Evolutionary conservation across 768 basidiomycete genomes (phyloP).

Genomic region (Botryobasidium botryosum): DNA sequence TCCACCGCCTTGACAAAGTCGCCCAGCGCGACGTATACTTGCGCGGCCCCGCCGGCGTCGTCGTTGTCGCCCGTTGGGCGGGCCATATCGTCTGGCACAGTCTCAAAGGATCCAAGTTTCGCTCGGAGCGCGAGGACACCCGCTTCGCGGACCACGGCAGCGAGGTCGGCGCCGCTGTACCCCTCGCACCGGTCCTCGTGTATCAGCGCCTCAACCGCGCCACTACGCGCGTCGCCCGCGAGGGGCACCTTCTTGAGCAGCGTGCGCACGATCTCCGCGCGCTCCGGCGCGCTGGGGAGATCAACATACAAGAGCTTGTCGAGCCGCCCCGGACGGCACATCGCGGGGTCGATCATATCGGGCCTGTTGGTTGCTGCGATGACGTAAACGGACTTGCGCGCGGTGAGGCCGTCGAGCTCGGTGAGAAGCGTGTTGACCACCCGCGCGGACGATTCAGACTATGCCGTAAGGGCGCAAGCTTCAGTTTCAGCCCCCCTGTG

Average conservation of each 20-base stretch:
- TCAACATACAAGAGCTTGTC: conserved; percentile 93
- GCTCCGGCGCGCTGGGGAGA: conserved; percentile 53
- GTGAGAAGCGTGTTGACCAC: conserved; percentile 91
- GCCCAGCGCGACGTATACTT: conserved; percentile 34
- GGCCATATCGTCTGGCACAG: conserved; percentile 22
- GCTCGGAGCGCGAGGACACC: conserved; percentile 68
- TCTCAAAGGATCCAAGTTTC: conserved; percentile 20
- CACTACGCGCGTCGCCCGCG: conserved; percentile 7
- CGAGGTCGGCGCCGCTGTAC: conserved; percentile 84
- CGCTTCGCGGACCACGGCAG: conserved; percentile 75
- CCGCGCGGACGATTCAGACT: conserved; percentile 87
- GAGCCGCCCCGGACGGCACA: conserved; percentile 90
- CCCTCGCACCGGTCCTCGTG: conserved; percentile 50
- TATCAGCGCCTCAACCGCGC: conserved; percentile 31
- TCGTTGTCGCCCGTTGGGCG: neutral
- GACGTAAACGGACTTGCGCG: conserved; percentile 76
- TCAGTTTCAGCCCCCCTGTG: conserved; percentile 10
- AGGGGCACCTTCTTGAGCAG: conserved; percentile 55
- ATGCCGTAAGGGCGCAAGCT: neutral
- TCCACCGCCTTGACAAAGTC: conserved; percentile 64
- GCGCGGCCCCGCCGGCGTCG: conserved; percentile 1
- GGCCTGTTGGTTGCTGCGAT: conserved; percentile 91
- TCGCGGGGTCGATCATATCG: conserved; percentile 95
- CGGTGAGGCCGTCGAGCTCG: conserved; percentile 82
- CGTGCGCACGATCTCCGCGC: conserved; percentile 70